Conservation (phyloP, 495 filamentous ascomycete genomes). For the Stereocaulon alpinum region DNA sequence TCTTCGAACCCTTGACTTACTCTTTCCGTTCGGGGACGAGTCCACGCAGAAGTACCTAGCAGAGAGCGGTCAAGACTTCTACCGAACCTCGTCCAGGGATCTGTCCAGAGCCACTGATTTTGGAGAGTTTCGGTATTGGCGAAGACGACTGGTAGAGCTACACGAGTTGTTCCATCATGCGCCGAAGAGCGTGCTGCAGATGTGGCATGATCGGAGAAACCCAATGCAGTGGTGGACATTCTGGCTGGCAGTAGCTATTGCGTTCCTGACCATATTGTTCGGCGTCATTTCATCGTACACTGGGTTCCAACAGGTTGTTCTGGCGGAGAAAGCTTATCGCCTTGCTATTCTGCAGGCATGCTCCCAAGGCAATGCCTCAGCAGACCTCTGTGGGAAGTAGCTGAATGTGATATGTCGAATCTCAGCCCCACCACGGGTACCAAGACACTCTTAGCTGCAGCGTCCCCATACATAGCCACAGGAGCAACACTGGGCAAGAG, state of each 20-base stretch:
- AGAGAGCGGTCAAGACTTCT: slow-evolving; percentile 11
- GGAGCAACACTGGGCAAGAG: too few relatives aligned
- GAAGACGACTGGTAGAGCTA: slow-evolving; percentile 14
- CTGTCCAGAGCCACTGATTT: slow-evolving; percentile 12
- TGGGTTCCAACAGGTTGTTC: not conserved
- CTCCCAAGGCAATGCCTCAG: not conserved
- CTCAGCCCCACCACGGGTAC: too few relatives aligned
- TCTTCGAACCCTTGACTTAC: slow-evolving; percentile 19
- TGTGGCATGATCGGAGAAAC: slow-evolving; percentile 23
- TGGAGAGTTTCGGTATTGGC: slow-evolving; percentile 21
- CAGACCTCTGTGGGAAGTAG: not conserved
- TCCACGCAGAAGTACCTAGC: slow-evolving; percentile 12
- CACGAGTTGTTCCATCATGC: slow-evolving; percentile 19
- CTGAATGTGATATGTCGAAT: too few relatives aligned
- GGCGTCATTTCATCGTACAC: slow-evolving; percentile 19
- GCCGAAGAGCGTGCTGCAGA: slow-evolving; percentile 19
- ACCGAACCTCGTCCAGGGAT: slow-evolving; percentile 6
- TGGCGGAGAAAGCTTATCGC: not conserved
- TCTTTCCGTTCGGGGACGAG: slow-evolving; percentile 18
- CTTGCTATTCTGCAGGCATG: not conserved
- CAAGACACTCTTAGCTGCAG: too few relatives aligned
- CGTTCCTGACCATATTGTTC: slow-evolving; percentile 25
- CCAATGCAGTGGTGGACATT: slow-evolving; percentile 28
- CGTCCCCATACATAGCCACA: too few relatives aligned
- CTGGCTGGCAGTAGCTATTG: slow-evolving; percentile 24